Conservation (phyloP, 1,284 basidiomycete genomes). For the Exobasidium cylindrosporum region DNA sequence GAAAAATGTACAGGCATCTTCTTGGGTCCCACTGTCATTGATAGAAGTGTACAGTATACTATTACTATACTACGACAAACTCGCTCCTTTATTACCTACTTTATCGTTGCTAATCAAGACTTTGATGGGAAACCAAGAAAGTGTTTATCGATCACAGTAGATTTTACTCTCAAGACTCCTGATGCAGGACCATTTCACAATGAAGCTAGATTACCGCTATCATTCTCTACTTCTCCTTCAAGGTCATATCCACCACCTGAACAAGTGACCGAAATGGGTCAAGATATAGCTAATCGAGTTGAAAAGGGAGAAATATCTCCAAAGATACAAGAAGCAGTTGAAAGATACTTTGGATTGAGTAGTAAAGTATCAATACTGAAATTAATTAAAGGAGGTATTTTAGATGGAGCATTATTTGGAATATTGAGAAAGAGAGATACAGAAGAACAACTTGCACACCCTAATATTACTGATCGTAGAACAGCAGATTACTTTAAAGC, state of each 20-base stretch:
- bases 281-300: background rate
- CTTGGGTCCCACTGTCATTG: conserved; percentile 33
- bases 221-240: background rate
- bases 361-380: background rate
- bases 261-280: background rate
- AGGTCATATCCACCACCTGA: background rate
- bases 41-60: conserved; percentile 28
- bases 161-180: background rate
- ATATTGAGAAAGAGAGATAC: background rate
- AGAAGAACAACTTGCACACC: background rate
- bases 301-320: background rate
- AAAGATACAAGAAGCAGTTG: background rate
- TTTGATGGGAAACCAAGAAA: background rate
- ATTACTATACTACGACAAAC: conserved; percentile 35
- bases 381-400: background rate
- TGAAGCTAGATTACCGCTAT: background rate
- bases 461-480: background rate
- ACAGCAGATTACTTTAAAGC: background rate
- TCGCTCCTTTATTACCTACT: conserved; percentile 38
- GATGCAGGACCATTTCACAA: background rate
- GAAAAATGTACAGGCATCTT: conserved; percentile 38
- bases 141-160: conserved; percentile 1
- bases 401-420: background rate
- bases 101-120: conserved; percentile 30
- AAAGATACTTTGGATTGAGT: background rate